Conservation (phyloP, 2,329 filamentous ascomycete species). For the Verticillium nubilum region DNA sequence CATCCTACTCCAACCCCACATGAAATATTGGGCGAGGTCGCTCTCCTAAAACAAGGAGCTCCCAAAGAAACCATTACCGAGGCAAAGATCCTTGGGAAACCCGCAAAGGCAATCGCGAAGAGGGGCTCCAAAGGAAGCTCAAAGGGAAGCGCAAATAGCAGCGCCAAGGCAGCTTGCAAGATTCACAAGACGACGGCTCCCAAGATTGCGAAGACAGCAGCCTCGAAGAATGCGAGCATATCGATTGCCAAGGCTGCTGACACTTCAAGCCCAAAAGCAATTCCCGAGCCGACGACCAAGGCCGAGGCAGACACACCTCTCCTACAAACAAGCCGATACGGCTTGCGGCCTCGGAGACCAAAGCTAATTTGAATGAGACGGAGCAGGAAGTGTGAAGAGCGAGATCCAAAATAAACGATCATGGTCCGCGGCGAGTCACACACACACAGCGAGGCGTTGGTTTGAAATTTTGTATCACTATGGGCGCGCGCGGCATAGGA, state of each 20-base stretch:
- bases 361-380: neutral
- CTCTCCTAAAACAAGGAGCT: neutral
- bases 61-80: neutral
- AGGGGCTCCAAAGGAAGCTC: neutral
- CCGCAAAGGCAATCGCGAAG: neutral
- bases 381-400: neutral
- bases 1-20: neutral
- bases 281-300: neutral
- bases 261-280: neutral
- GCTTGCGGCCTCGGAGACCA: neutral
- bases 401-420: neutral
- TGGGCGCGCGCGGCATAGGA: neutral
- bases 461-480: neutral
- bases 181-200: neutral
- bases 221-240: neutral
- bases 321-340: neutral
- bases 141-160: too few species aligned
- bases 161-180: neutral
- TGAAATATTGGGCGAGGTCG: neutral
- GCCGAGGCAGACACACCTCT: neutral
- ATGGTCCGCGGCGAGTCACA: neutral
- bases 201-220: neutral
- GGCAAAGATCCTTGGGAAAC: too few species aligned
- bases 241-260: neutral
- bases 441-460: neutral